A percentile compares a stretch with the other conserved stretches of the same genome.
phyloP scores from a whole-genome alignment of 2,329 filamentous ascomycete species.

The Colletotrichum tropicale region DNA sequence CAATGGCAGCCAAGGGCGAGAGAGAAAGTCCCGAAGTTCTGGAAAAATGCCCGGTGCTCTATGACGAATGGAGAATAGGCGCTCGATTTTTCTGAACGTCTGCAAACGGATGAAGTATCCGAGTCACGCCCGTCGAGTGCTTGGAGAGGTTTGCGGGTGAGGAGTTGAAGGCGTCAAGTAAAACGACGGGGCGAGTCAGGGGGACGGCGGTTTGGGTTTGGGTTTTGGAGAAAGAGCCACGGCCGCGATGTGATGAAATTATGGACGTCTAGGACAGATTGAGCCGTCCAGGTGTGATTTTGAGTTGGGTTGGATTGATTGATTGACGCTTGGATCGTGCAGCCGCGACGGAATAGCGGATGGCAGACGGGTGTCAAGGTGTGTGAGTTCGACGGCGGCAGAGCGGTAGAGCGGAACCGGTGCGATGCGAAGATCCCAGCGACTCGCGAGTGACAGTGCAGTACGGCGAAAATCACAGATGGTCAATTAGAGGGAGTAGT shows the following conservation, averaged over 20 bases:
- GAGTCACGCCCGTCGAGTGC: constrained; percentile 3
- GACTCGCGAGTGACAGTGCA: neutral
- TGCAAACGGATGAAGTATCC: constrained; percentile 14
- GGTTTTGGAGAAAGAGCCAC: neutral
- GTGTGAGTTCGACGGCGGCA: neutral
- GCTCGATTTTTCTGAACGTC: neutral
- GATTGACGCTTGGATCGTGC: constrained; percentile 7
- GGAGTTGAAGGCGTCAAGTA: constrained; percentile 18
- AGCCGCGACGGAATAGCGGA: neutral
- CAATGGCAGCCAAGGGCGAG: constrained; percentile 3
- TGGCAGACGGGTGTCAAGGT: neutral
- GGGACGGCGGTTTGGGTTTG: neutral
- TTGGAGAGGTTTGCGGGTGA: neutral
- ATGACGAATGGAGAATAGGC: constrained; percentile 13
- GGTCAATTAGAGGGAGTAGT: neutral
- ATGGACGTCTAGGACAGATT: constrained; percentile 15
- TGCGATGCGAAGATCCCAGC: neutral
- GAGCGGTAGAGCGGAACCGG: constrained; percentile 9
- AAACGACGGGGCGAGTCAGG: constrained; percentile 18
- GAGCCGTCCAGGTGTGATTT: neutral
- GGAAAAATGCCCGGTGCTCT: neutral
- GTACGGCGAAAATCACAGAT: neutral
- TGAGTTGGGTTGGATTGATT: constrained; percentile 9
- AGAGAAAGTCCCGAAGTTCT: neutral
- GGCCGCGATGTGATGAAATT: neutral